These are phyloP conservation scores for Acacia concinna DNA, from an alignment of 331 rosid species.

Conservation along the genomic window DNA sequence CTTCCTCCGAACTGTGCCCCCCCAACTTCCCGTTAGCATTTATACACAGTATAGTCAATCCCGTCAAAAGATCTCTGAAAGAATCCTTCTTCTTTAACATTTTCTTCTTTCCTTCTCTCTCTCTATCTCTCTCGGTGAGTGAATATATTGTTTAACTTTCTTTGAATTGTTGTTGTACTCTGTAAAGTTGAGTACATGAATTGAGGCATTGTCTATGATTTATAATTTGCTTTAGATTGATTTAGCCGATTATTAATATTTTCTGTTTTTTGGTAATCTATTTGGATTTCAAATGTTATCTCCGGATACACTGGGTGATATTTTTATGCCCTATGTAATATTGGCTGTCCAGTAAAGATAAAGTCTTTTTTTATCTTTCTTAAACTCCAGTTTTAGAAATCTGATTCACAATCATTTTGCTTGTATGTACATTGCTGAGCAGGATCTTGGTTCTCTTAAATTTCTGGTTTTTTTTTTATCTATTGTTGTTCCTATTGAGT, in stretches of 20 bases:
- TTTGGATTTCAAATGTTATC: background rate
- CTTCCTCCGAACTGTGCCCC: background rate
- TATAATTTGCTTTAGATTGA: conserved; percentile 1
- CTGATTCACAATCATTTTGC: background rate
- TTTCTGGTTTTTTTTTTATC: background rate
- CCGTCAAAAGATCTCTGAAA: background rate
- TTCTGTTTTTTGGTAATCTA: background rate
- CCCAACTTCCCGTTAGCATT: background rate
- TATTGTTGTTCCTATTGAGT: background rate
- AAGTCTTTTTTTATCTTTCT: background rate
- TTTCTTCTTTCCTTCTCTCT: background rate
- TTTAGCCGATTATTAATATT: conserved; percentile 18
- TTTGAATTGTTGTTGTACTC: conserved; percentile 25
- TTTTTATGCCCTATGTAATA: background rate
- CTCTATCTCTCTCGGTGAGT: background rate
- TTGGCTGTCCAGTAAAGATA: background rate
- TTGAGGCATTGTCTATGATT: conserved; percentile 13
- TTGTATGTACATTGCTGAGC: background rate
- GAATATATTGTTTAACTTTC: background rate
- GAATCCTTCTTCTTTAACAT: background rate
- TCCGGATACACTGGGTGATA: background rate
- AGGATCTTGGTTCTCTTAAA: background rate
- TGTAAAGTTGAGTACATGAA: conserved; percentile 28
- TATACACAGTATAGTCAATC: background rate
- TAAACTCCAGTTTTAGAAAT: background rate